Percentiles rank a stretch among this genome's conserved stretches.
Conservation (phyloP, 345 rosid species). For the Ceriops tagal region DNA sequence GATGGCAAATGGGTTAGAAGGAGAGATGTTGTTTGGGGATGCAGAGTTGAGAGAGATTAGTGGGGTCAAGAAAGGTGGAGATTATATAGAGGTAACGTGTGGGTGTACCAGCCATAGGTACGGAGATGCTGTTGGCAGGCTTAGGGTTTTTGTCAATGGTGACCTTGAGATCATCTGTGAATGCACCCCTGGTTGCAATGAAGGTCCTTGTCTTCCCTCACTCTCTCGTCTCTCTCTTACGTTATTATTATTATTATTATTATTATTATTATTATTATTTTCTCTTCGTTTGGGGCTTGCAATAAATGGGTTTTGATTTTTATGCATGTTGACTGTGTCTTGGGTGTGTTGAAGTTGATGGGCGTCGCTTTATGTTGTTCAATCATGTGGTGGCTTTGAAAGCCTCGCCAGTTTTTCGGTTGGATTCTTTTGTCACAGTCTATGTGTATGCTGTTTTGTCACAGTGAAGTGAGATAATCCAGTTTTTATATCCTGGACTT, state of each 20-base stretch:
- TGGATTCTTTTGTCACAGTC: slow-evolving; percentile 25
- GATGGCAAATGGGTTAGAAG: slow-evolving; percentile 64
- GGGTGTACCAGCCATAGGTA: slow-evolving; percentile 98
- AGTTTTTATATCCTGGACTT: slow-evolving; percentile 33
- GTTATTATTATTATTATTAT: too few species aligned
- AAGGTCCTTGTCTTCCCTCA: slow-evolving; percentile 52
- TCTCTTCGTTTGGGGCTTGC: slow-evolving; percentile 2
- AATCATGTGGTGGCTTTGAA: slow-evolving; percentile 19
- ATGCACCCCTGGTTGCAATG: slow-evolving; percentile 98
- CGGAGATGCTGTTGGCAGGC: slow-evolving; percentile 98
- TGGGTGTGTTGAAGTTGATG: slow-evolving; percentile 39
- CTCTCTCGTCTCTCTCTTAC: slow-evolving; percentile 1
- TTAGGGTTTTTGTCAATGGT: slow-evolving; percentile 96
- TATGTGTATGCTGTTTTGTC: slow-evolving; percentile 56
- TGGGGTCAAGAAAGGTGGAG: slow-evolving; percentile 63
- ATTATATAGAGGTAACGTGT: slow-evolving; percentile 89
- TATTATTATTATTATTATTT: too few species aligned
- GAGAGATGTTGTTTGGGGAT: slow-evolving; percentile 58
- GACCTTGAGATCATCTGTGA: slow-evolving; percentile 94
- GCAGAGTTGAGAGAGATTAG: slow-evolving; percentile 88
- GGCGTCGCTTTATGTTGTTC: slow-evolving; percentile 35
- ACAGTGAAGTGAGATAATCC: slow-evolving; percentile 32
- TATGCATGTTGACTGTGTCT: slow-evolving; percentile 39
- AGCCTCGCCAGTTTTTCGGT: slow-evolving; percentile 13
- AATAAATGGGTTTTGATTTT: slow-evolving; percentile 37